A percentile compares a stretch with the other conserved stretches of the same genome.
Evolutionary conservation across 768 basidiomycete species (phyloP).

Genomic region (Termitomyces sp.): DNA sequence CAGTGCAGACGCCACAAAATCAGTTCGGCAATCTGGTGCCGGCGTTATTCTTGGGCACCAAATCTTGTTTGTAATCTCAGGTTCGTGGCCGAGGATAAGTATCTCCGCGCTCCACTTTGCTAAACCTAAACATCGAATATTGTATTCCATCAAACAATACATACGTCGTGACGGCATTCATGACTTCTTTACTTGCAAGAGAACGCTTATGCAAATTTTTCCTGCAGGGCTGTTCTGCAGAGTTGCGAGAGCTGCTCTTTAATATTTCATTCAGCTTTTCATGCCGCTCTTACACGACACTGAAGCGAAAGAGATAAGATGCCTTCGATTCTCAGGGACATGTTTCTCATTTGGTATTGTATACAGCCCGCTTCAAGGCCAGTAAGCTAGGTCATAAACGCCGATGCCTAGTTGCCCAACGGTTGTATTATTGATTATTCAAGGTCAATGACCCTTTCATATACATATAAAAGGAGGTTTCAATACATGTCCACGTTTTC

Average conservation of each 20-base stretch:
- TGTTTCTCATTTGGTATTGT: neutral
- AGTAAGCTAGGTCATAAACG: neutral
- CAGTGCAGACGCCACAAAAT: neutral
- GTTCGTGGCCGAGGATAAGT: neutral
- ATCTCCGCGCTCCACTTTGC: too few relatives aligned
- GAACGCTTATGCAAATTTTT: neutral
- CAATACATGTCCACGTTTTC: neutral
- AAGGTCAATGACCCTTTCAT: neutral
- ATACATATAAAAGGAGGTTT: neutral
- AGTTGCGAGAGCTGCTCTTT: neutral
- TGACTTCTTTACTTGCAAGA: neutral
- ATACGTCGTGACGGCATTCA: neutral
- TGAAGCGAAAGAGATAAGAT: neutral
- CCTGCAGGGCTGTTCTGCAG: neutral
- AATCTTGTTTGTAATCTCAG: neutral
- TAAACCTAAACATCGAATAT: too few relatives aligned
- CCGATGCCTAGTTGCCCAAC: neutral
- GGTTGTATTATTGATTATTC: neutral
- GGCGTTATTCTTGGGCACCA: neutral
- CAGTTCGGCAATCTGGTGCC: neutral
- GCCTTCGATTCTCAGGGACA: neutral
- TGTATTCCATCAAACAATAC: neutral
- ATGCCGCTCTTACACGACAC: neutral
- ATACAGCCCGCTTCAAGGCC: neutral
- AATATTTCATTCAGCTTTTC: neutral